phyloP scores from a whole-genome alignment of 352 stramenopile genomes.

The Globisporangium orthogonon region DNA sequence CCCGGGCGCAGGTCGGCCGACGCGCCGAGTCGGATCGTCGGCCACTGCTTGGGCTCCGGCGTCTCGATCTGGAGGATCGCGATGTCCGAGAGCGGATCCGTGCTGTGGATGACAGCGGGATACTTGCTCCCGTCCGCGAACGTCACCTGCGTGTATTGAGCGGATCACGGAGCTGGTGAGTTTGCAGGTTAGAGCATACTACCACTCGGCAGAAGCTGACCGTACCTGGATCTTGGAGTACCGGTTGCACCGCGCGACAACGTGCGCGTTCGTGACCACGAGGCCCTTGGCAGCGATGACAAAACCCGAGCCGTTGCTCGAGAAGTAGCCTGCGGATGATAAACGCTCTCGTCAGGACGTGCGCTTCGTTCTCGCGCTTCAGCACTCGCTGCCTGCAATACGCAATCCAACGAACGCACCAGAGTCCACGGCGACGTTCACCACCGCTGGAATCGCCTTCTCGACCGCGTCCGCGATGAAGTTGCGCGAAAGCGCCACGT shows the following conservation, averaged over 20 bases:
- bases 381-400: neutral
- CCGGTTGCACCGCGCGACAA: slow-evolving; percentile 77
- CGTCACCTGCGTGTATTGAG: slow-evolving; percentile 39
- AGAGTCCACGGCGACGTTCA: slow-evolving; percentile 84
- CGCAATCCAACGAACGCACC: slow-evolving; percentile 12
- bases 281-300: slow-evolving; percentile 84
- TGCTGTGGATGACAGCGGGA: slow-evolving; percentile 70
- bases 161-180: no score
- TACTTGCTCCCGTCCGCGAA: slow-evolving; percentile 81
- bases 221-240: slow-evolving; percentile 77
- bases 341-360: neutral
- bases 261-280: slow-evolving; percentile 92
- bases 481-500: slow-evolving; percentile 48
- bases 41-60: slow-evolving; percentile 46
- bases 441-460: slow-evolving; percentile 82
- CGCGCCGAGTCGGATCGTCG: slow-evolving; percentile 62
- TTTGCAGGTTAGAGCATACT: neutral
- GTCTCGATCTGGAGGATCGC: slow-evolving; percentile 86
- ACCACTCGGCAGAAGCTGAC: neutral
- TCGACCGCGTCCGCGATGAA: slow-evolving; percentile 89
- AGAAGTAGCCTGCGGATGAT: slow-evolving; percentile 35
- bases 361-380: neutral
- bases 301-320: slow-evolving; percentile 90
- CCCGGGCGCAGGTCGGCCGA: slow-evolving; percentile 78
- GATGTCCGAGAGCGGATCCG: slow-evolving; percentile 87